Conservation (phyloP, 192 early-diverging fungal genomes). For the Chytriomyces hyalinus region DNA sequence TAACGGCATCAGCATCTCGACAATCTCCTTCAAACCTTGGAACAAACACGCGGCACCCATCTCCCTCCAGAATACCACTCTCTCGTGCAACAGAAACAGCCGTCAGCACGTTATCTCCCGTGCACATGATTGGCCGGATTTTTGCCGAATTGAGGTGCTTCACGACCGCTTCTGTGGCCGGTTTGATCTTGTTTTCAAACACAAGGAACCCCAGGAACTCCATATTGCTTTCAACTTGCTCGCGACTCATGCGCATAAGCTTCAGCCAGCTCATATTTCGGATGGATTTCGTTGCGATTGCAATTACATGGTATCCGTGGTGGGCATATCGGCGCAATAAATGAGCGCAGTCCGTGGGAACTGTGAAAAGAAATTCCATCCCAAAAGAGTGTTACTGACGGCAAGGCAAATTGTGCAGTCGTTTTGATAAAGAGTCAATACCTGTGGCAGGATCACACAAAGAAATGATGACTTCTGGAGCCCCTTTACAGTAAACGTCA, state of each 20-base stretch:
- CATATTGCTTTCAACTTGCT: constrained; percentile 83
- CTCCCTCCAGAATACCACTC: constrained; percentile 81
- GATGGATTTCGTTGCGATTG: constrained; percentile 83
- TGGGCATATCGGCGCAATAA: constrained; percentile 86
- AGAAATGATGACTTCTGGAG: constrained; percentile 91
- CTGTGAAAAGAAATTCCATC: constrained; percentile 42
- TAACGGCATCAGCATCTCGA: constrained; percentile 59
- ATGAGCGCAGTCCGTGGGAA: constrained; percentile 86
- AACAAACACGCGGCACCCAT: constrained; percentile 74
- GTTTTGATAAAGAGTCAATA: constrained; percentile 41
- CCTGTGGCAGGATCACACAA: constrained; percentile 83
- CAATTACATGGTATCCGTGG: constrained; percentile 97
- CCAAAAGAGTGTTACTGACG: constrained; percentile 6
- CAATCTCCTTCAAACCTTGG: constrained; percentile 68
- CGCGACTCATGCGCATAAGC: constrained; percentile 79
- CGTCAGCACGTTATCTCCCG: constrained; percentile 95
- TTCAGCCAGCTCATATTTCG: constrained; percentile 70
- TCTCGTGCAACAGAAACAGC: constrained; percentile 93
- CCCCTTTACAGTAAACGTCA: constrained; percentile 95
- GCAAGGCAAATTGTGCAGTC: not conserved
- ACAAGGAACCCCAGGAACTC: constrained; percentile 94
- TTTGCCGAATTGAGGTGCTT: constrained; percentile 77
- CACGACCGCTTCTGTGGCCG: constrained; percentile 78
- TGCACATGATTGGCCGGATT: constrained; percentile 98
- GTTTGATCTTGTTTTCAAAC: constrained; percentile 99